Base-by-base conservation (phyloP, 495 filamentous ascomycete genomes). In the Xylaria flabelliformis region DNA sequence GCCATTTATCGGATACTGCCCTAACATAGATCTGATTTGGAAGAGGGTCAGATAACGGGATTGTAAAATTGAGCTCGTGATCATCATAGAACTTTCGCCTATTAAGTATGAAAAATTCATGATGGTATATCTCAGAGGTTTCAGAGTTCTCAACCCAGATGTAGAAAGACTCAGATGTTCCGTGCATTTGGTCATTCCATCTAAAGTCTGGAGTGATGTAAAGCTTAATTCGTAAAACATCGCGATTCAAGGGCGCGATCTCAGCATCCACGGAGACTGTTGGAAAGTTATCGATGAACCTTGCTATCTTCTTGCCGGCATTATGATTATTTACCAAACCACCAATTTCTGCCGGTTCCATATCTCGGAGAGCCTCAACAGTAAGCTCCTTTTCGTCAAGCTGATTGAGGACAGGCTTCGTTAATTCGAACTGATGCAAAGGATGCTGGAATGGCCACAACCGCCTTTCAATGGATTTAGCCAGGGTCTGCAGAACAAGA, bases 81-180 rank as follows among this genome's bases (percentile, higher is more conserved):
- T 96, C 93, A 82, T 97, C 93, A 73, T 97, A 88, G 0, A 98
- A 85, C 83, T 97, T 98, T 82, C 89, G 92, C 66, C 94, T 86
- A 66, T 88, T 94, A 7, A 99, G 86, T 64, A 99, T 93, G 83
- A 98, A 98, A 80, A 92, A 97, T 80, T 99, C 96, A 70, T 97
- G 94, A 76, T 99, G 96, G 74, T 97, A 99, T 48, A 99, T 98
- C 78, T 98, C 94, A 1, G 93, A 95, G 0, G 95, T 97, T 75
- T 98, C 97, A 0, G 95, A 98, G 77, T 98, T 97, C 81, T 99
- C 96, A 19, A 98, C 95, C 97, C 97, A 98, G 62, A 98, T 91
- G 90, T 95, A 98, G 82, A 96, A 99, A 24, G 94, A 94, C 77
- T 99, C 96, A 2, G 95, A 97, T 5, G 89, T 91, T 3, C 97